A percentile compares a stretch with the other conserved stretches of the same genome.
phyloP scores from a whole-genome alignment of 257 asterid species.

The Asclepias syriaca region DNA sequence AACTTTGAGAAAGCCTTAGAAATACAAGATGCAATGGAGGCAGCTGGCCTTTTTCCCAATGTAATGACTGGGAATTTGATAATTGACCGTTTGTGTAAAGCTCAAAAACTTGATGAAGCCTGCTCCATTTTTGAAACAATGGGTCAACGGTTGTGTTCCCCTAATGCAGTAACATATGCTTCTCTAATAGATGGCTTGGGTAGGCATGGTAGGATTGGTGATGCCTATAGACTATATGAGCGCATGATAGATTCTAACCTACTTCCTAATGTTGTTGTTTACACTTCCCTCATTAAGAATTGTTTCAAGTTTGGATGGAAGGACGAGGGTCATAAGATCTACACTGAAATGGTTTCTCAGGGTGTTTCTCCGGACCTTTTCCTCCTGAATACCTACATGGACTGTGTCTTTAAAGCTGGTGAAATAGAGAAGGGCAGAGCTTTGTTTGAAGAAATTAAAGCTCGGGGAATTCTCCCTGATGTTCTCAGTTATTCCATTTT shows the following conservation, averaged over 20 bases:
- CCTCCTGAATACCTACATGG: slow-evolving; percentile 78
- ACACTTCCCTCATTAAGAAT: slow-evolving; percentile 72
- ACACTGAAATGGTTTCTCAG: slow-evolving; percentile 62
- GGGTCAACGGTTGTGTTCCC: slow-evolving; percentile 55
- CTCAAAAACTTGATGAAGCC: slow-evolving; percentile 68
- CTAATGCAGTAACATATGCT: slow-evolving; percentile 63
- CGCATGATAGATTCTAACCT: slow-evolving; percentile 50
- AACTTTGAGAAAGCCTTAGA: slow-evolving; percentile 55
- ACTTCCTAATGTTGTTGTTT: slow-evolving; percentile 53
- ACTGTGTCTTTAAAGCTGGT: slow-evolving; percentile 73
- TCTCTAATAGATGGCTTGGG: slow-evolving; percentile 84
- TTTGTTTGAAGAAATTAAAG: slow-evolving; percentile 63
- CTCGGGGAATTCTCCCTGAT: slow-evolving; percentile 53
- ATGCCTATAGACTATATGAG: slow-evolving; percentile 69
- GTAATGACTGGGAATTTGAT: slow-evolving; percentile 65
- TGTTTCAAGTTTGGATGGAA: slow-evolving; percentile 60
- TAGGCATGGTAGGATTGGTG: slow-evolving; percentile 69
- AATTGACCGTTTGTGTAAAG: slow-evolving; percentile 84
- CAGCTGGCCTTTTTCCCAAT: slow-evolving; percentile 52
- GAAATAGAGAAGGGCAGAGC: slow-evolving; percentile 66
- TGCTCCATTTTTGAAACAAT: slow-evolving; percentile 50
- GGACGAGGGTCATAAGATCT: slow-evolving; percentile 74
- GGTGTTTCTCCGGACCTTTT: slow-evolving; percentile 58
- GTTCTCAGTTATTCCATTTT: slow-evolving; percentile 75
- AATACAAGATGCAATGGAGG: slow-evolving; percentile 55